Evolutionary conservation across 495 filamentous ascomycete genomes (phyloP).

Genomic region (Aspergillus baeticus): DNA sequence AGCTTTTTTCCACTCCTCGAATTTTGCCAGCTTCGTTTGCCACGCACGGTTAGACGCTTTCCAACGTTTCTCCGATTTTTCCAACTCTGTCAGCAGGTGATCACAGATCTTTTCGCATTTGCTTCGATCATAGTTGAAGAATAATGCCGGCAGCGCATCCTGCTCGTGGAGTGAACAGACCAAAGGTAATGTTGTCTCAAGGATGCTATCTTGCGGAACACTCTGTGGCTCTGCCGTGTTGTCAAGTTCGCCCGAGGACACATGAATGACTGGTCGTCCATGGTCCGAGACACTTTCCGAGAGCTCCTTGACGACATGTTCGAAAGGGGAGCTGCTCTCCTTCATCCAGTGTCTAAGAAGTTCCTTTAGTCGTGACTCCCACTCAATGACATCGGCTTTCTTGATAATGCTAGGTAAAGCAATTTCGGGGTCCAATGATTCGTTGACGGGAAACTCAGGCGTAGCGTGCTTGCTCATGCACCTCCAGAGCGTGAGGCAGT

Average conservation of each 20-base stretch:
- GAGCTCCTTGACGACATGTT: constrained; percentile 46
- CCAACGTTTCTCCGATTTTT: constrained; percentile 52
- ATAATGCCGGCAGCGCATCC: constrained; percentile 66
- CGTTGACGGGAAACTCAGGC: constrained; percentile 39
- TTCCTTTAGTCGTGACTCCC: constrained; percentile 62
- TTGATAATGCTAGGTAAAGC: constrained; percentile 43
- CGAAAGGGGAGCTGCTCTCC: constrained; percentile 59
- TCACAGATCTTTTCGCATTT: constrained; percentile 58
- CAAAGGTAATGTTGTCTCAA: constrained; percentile 55
- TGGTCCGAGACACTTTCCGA: constrained; percentile 6
- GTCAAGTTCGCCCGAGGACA: not conserved
- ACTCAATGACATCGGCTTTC: constrained; percentile 63
- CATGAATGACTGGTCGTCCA: not conserved
- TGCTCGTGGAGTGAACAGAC: constrained; percentile 59
- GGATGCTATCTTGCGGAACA: constrained; percentile 20
- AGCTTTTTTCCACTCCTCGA: constrained; percentile 48
- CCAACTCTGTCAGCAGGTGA: constrained; percentile 47
- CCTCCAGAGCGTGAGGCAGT: constrained; percentile 65
- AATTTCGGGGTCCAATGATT: constrained; percentile 45
- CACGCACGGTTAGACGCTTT: constrained; percentile 56
- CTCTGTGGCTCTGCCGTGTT: not conserved
- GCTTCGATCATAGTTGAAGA: constrained; percentile 73
- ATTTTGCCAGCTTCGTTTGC: constrained; percentile 48
- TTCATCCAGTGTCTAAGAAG: constrained; percentile 60
- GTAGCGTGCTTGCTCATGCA: constrained; percentile 55